Evolutionary conservation across 129 eudicot species (phyloP), one percentile per base, ranked within the genome.

Genomic region (Lactuca sativa): DNA sequence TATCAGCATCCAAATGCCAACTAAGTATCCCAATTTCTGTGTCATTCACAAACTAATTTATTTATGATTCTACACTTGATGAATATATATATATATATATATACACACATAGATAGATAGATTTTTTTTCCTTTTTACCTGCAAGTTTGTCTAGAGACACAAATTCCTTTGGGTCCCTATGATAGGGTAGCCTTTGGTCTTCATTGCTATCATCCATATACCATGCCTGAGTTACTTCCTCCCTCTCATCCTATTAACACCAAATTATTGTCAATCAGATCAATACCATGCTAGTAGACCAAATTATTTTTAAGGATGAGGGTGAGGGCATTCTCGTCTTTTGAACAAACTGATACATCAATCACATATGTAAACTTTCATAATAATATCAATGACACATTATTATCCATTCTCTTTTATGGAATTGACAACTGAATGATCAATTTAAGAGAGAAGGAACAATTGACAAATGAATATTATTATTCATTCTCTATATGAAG

Each of bases 121-220:
- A 21, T 4, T 11, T 13, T 56, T 30, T 32, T 18, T 2, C 1
- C 9, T 31, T 48, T 16, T n/a, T 76, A 93, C 99, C 95, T 34
- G 88, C 83, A 70, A 93, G 97, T 72, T 87, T 80, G 64, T 93
- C 86, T 25, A 93, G 81, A 32, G 97, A 90, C 34, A 93, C 91
- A 78, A 74, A 93, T 76, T 93, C 92, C 73, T 82, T 83, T 11
- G 99, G 97, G 5, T 87, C 78, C 70, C 84, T 81, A 77, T 93
- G 99, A 90, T 93, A 97, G 40, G 97, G 95, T 64, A 93, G 92
- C 70, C 97, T 85, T 82, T 93, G 97, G 62, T 93, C 99, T 66
- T 87, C 93, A 41, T 80, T 67, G 49, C 85, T 86, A 72, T 87
- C 92, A 76, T 90, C 99, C 97, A 93, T 93, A 87, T 93, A 93